Conservation (phyloP, 2,329 filamentous ascomycete genomes). For the Sarocladium oryzae region DNA sequence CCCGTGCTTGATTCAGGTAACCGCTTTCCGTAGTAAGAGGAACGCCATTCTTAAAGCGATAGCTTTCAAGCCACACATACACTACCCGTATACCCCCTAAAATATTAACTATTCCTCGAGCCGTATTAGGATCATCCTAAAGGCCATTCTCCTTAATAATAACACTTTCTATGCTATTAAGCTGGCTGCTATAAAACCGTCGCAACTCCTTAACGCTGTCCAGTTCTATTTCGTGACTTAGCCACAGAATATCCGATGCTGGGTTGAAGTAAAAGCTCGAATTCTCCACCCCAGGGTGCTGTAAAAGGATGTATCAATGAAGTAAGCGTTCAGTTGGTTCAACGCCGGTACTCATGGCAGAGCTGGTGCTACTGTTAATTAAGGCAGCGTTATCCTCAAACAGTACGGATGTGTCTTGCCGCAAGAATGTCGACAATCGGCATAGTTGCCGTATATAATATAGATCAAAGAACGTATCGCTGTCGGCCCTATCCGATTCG, state of each 20-base stretch:
- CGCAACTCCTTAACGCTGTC: neutral
- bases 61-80: neutral
- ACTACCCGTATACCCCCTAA: neutral
- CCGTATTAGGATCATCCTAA: neutral
- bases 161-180: neutral
- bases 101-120: neutral
- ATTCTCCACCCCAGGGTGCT: neutral
- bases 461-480: neutral
- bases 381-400: neutral
- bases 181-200: neutral
- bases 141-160: neutral
- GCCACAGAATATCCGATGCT: neutral
- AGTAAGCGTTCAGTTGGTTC: neutral
- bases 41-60: neutral
- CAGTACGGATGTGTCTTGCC: neutral
- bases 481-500: neutral
- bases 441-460: neutral
- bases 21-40: neutral
- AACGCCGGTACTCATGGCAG: neutral
- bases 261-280: neutral
- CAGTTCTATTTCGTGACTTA: neutral
- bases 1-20: neutral
- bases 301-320: neutral
- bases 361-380: neutral
- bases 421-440: neutral